These are phyloP conservation scores for Aspergillus transmontanensis DNA, from an alignment of 2,329 filamentous ascomycete genomes.

Conservation along the genomic window DNA sequence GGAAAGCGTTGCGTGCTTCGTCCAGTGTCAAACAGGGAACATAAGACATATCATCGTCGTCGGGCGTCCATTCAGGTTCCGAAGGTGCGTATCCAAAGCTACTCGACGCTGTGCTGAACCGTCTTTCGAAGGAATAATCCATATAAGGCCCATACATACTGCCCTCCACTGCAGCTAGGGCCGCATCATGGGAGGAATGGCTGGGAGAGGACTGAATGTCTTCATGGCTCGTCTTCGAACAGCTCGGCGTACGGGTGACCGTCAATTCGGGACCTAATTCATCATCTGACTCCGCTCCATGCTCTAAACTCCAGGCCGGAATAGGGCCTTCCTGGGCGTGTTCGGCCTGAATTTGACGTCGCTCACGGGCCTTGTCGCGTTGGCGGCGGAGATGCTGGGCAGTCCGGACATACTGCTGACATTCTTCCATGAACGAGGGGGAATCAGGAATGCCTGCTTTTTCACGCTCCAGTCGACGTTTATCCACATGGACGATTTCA, in stretches of 20 bases:
- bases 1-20: constrained; percentile 80
- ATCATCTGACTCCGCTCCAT: constrained; percentile 63
- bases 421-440: constrained; percentile 47
- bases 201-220: constrained; percentile 57
- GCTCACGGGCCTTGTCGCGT: constrained; percentile 61
- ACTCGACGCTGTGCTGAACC: constrained; percentile 80
- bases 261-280: constrained; percentile 38
- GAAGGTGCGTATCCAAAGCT: constrained; percentile 47
- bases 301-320: constrained; percentile 82
- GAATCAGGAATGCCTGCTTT: constrained; percentile 81
- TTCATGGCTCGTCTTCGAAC: constrained; percentile 45
- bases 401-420: constrained; percentile 43
- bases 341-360: constrained; percentile 61
- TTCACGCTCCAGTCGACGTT: constrained; percentile 70
- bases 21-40: constrained; percentile 90
- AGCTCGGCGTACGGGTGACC: constrained; percentile 36
- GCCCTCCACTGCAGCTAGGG: constrained; percentile 66
- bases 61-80: constrained; percentile 46
- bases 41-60: constrained; percentile 84
- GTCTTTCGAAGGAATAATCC: constrained; percentile 63
- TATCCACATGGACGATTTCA: constrained; percentile 81
- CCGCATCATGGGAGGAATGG: constrained; percentile 48
- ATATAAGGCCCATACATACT: constrained; percentile 78
- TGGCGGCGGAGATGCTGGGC: constrained; percentile 44
- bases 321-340: constrained; percentile 54